phyloP scores from a whole-genome alignment of 2,329 filamentous ascomycete species.

The Xylaria sp. region DNA sequence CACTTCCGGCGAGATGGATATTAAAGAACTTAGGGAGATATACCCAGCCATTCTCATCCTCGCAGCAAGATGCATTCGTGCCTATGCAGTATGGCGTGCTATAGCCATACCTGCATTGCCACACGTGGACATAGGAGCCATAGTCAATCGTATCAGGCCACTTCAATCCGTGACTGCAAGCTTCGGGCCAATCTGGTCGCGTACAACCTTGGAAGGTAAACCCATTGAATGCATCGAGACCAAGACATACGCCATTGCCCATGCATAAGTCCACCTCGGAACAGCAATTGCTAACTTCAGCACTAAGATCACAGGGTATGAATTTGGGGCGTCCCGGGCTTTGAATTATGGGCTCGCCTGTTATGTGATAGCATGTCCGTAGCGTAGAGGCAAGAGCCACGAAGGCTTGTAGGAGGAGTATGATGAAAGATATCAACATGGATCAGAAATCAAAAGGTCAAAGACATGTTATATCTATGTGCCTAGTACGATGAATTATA shows the following conservation, averaged over 20 bases:
- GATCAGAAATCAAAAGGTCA: background rate
- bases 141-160: background rate
- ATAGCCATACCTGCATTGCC: background rate
- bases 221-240: background rate
- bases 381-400: background rate
- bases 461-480: background rate
- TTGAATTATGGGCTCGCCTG: background rate
- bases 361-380: constrained; percentile 8
- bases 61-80: background rate
- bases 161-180: background rate
- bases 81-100: constrained; percentile 1
- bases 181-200: background rate
- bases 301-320: background rate
- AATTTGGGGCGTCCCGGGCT: background rate
- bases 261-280: constrained; percentile 4
- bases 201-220: background rate
- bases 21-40: constrained; percentile 1
- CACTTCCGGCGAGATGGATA: background rate
- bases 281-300: constrained; percentile 5
- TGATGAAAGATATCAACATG: background rate
- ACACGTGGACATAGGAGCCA: background rate
- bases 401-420: background rate
- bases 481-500: background rate
- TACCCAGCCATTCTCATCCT: constrained; percentile 1
- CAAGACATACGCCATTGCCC: constrained; percentile 1